These are phyloP conservation scores for Periconia digitata DNA, from an alignment of 2,329 filamentous ascomycete genomes.

Conservation along the genomic window DNA sequence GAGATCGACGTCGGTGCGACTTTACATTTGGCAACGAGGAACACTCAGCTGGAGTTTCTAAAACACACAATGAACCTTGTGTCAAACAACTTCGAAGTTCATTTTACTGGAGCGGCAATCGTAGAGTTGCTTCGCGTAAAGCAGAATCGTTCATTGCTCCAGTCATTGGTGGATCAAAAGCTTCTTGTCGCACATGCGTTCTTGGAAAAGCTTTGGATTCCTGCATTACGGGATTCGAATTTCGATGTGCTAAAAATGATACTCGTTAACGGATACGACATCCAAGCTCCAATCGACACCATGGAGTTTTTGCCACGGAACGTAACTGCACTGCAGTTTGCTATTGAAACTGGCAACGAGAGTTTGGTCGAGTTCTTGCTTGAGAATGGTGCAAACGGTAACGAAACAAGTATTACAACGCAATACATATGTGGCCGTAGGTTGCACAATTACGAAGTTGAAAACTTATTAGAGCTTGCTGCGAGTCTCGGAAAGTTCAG, in stretches of 20 bases:
- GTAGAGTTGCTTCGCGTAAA: constrained; percentile 2
- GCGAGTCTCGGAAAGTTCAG: not conserved
- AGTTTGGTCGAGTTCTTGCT: constrained; percentile 1
- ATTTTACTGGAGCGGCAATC: not conserved
- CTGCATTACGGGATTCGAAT: not conserved
- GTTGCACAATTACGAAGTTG: not conserved
- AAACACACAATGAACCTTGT: constrained; percentile 1
- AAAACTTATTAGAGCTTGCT: not conserved
- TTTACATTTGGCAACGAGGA: not conserved
- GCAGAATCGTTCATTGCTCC: not conserved
- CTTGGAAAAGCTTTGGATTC: constrained; percentile 10
- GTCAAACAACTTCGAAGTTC: constrained; percentile 5
- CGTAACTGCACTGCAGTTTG: constrained; percentile 3
- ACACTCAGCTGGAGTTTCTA: constrained; percentile 1
- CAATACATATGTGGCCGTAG: not conserved
- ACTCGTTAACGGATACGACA: constrained; percentile 1
- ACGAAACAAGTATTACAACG: not conserved
- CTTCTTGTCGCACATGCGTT: constrained; percentile 1
- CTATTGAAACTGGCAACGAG: not conserved
- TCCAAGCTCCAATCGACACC: not conserved
- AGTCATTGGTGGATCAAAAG: not conserved
- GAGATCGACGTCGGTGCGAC: not conserved
- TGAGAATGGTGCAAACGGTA: not conserved
- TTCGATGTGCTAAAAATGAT: constrained; percentile 2
- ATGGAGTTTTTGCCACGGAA: not conserved